Evolutionary conservation across 2,329 filamentous ascomycete species (phyloP), one percentile per base, ranked within the genome.

Genomic region (Fusarium sambucinum): DNA sequence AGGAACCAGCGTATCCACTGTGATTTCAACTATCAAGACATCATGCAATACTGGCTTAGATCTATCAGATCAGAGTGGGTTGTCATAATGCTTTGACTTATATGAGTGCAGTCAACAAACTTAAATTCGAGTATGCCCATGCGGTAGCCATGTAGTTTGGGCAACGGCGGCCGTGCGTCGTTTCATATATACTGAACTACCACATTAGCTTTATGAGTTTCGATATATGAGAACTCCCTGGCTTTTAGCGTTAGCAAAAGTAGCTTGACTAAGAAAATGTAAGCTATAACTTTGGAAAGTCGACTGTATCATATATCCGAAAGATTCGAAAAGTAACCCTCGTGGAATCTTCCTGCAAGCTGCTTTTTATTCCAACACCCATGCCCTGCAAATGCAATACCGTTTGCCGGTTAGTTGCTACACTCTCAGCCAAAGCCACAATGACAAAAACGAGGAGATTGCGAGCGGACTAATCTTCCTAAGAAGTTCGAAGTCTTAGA

Each of bases 181-280:
- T 56, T 56, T 47, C 32, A 25, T 13, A 30, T 48, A 48, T 23
- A 62, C 35, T 30, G 10, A n/a, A 23, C 27, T 17, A 23, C 25
- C 17, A 37, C 19, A 17, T 19, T 45, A 8, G 32, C 11, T 33
- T 56, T 21, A 33, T 45, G 33, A 63, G 21, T 33, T 63, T n/a
- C 32, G 23, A 45, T 19, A 33, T 32, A 25, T 25, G 27, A 56
- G n/a, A 29, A 35, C 17, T 33, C 27, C 27, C 29, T 30, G 14
- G 14, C n/a, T 9, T 7, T 10, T 25, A 13, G 9, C 21, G 19
- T n/a, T 9, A n/a, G 21, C 16, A 21, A 35, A 6, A 29, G 9
- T 10, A 42, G 10, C n/a, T 16, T 27, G 6, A 17, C 5, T 5
- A 25, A 25, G 23, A 25, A 6, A 42, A 11, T 11, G 17, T 25